Evolutionary conservation across 306 rosid genomes (phyloP), one percentile per base, ranked within the genome.

Genomic region (Senna tora): DNA sequence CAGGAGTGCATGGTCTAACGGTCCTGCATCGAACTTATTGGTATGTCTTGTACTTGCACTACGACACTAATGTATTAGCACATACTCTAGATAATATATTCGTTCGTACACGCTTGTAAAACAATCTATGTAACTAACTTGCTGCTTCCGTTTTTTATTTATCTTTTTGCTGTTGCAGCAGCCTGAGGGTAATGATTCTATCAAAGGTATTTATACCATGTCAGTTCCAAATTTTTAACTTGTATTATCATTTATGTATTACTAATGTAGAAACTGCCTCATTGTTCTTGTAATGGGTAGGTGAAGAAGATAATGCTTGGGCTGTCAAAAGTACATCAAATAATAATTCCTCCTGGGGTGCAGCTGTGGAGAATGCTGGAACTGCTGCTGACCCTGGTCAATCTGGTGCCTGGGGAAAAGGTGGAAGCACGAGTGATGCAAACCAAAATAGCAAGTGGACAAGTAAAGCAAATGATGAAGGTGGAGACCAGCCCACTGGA

Each of bases 1-100:
- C 86, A 90, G 97, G 81, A 85, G 76, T 67, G 58, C 86, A 11
- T 87, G 92, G 97, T 82, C 90, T 63, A 87, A 85, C 71, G 63
- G 43, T 61, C 72, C 92, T n/a, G 76, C 88, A 19, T 74, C 96
- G 3, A 74, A 85, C 77, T 41, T 65, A 50, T 77, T 66, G 87
- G 97, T 89, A 75, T 54, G 96, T 63, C 50, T 77, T 77, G 13
- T 62, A 70, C 74, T 77, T 65, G 16, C 68, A n/a, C 65, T 43
- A 8, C 43, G 12, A 34, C 49, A n/a, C 32, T 25, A 32, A 36
- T 71, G 15, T 47, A 19, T 76, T 47, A 32, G 41, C 34, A 25
- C 57, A 59, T 19, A 7, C 47, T 3, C 19, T 25, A 33, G 38
- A 13, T 28, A 5, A 55, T 55, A 25, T 2, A 19, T 28, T 9